These are phyloP conservation scores for Leccinum subrobustum DNA, from an alignment of 1,284 basidiomycete species.

Conservation along the genomic window DNA sequence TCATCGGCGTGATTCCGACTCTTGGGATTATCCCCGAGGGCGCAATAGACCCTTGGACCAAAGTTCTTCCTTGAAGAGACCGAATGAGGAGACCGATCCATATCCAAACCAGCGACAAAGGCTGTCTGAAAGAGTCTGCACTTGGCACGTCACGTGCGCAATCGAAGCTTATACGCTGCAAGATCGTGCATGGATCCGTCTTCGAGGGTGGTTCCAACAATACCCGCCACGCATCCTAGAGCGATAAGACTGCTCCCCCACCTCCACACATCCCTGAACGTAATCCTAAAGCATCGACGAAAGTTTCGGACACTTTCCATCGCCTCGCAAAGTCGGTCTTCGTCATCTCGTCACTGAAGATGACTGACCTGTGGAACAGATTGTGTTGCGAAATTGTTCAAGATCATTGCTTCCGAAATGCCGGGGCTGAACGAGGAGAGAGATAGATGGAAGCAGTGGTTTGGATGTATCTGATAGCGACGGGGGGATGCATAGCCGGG, in stretches of 20 bases:
- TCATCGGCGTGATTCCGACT: constrained; percentile 30
- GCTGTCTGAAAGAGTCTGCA: constrained; percentile 29
- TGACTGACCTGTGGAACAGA: constrained; percentile 31
- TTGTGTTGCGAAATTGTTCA: constrained; percentile 44
- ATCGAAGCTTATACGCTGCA: constrained; percentile 15
- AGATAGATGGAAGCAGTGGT: constrained; percentile 72
- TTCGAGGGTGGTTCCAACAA: constrained; percentile 7
- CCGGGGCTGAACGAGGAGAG: too few species aligned
- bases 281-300: constrained; percentile 9
- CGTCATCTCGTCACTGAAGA: constrained; percentile 1
- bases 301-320: constrained; percentile 28
- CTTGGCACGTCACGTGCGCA: background rate
- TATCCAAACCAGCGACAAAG: constrained; percentile 32
- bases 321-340: constrained; percentile 43
- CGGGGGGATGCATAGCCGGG: constrained; percentile 18
- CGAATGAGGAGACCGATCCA: constrained; percentile 24
- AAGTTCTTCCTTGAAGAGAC: constrained; percentile 28
- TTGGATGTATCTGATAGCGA: constrained; percentile 41
- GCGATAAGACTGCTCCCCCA: constrained; percentile 5
- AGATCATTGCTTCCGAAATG: constrained; percentile 35
- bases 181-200: constrained; percentile 16
- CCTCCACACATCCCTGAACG: constrained; percentile 3
- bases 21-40: constrained; percentile 26
- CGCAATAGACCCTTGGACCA: constrained; percentile 16
- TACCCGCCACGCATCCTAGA: constrained; percentile 5